Evolutionary conservation across 495 filamentous ascomycete species (phyloP).

Genomic region (Viridothelium virens): DNA sequence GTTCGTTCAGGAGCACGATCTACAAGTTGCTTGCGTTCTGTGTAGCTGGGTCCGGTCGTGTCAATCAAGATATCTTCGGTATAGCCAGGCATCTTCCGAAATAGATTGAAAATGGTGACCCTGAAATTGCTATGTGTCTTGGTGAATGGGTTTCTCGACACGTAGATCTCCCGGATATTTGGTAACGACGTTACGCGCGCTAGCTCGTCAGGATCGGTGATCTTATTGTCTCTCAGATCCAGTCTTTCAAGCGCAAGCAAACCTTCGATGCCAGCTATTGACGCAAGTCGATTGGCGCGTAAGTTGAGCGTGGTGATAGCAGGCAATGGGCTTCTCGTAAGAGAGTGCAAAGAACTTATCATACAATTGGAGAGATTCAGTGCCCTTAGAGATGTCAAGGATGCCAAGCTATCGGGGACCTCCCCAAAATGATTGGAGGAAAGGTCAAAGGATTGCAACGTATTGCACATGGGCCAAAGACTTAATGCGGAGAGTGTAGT

Average conservation of each 20-base stretch:
- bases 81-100: constrained; percentile 85
- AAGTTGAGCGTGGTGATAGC: constrained; percentile 92
- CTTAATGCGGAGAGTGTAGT: constrained; percentile 67
- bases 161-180: constrained; percentile 85
- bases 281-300: constrained; percentile 77
- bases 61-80: constrained; percentile 88
- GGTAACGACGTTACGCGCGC: constrained; percentile 84
- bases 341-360: constrained; percentile 88
- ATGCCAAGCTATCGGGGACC: constrained; percentile 80
- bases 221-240: constrained; percentile 83
- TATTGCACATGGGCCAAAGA: constrained; percentile 73
- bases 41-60: constrained; percentile 66
- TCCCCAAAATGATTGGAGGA: constrained; percentile 86
- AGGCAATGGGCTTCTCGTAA: constrained; percentile 77
- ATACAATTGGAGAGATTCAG: constrained; percentile 93
- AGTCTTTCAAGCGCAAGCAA: constrained; percentile 80
- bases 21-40: constrained; percentile 75
- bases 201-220: constrained; percentile 83
- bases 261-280: constrained; percentile 84
- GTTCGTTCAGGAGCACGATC: constrained; percentile 70
- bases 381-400: constrained; percentile 71
- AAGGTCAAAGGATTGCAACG: constrained; percentile 80
- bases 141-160: constrained; percentile 81
- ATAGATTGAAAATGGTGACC: constrained; percentile 89
- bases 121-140: constrained; percentile 80